These are phyloP conservation scores for Phaeosphaeriaceae sp. DNA, from an alignment of 2,329 filamentous ascomycete species.

Conservation along the genomic window DNA sequence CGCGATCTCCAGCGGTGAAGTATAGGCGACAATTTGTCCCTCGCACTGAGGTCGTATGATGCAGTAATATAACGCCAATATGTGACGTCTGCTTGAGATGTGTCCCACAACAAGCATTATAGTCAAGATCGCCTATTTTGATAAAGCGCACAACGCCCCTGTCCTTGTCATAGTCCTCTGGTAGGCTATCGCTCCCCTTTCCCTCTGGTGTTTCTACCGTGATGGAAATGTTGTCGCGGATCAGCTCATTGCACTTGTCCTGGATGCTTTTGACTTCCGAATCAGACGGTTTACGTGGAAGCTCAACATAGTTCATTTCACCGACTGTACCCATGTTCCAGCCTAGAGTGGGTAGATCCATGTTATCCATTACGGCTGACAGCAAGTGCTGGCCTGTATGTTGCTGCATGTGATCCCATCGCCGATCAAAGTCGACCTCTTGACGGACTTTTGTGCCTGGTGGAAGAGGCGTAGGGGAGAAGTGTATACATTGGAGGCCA, in stretches of 20 bases:
- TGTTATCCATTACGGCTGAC: constrained; percentile 41
- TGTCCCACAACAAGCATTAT: constrained; percentile 44
- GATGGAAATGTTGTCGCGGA: constrained; percentile 36
- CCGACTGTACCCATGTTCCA: constrained; percentile 42
- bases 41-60: constrained; percentile 39
- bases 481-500: constrained; percentile 68
- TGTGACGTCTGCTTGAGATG: constrained; percentile 42
- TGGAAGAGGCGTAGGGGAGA: constrained; percentile 91
- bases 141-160: constrained; percentile 42
- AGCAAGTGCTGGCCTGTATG: constrained; percentile 45
- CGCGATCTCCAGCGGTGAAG: constrained; percentile 41
- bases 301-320: constrained; percentile 45
- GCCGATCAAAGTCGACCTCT: constrained; percentile 35
- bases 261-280: constrained; percentile 36
- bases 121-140: constrained; percentile 41
- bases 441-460: constrained; percentile 60
- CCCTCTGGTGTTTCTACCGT: constrained; percentile 41
- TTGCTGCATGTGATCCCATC: constrained; percentile 46
- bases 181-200: constrained; percentile 33
- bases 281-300: constrained; percentile 37
- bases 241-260: constrained; percentile 31
- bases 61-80: constrained; percentile 38
- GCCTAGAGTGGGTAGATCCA: constrained; percentile 35
- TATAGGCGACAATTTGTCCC: constrained; percentile 41
- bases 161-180: constrained; percentile 40